Conservation (phyloP, 1,139 yeast species). For the Zhuliangozyma parablackwelliae region DNA sequence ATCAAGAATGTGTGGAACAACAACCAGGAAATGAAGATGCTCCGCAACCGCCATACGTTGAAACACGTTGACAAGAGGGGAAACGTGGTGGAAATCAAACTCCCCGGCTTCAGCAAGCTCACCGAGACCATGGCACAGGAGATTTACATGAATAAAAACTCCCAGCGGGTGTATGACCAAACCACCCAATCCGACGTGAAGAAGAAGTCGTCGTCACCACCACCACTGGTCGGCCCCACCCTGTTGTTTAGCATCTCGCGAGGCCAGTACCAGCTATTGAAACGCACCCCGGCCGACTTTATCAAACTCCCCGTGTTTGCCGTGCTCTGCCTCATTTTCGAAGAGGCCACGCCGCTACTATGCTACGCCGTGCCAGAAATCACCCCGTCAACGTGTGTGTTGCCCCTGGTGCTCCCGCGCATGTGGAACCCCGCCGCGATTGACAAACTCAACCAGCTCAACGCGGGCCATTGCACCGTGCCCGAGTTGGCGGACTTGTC, state of each 20-base stretch:
- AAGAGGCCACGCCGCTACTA: constrained; percentile 61
- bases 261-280: constrained; percentile 47
- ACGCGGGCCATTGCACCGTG: not conserved
- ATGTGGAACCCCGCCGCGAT: constrained; percentile 22
- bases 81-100: constrained; percentile 17
- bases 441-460: constrained; percentile 5
- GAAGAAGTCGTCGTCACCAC: constrained; percentile 1
- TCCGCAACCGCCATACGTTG: constrained; percentile 14
- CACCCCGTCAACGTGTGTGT: constrained; percentile 66
- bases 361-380: constrained; percentile 57
- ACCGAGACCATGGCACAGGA: constrained; percentile 33
- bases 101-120: constrained; percentile 21
- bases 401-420: constrained; percentile 47
- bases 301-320: constrained; percentile 62
- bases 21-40: constrained; percentile 20
- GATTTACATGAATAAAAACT: constrained; percentile 29
- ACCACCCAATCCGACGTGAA: constrained; percentile 17
- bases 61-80: constrained; percentile 23
- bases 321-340: constrained; percentile 49
- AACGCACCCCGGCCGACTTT: constrained; percentile 57
- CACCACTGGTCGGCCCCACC: constrained; percentile 3
- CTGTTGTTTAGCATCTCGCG: constrained; percentile 43
- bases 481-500: constrained; percentile 18
- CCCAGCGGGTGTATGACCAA: constrained; percentile 15
- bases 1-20: constrained; percentile 47